A percentile compares a stretch with the other conserved stretches of the same genome.
phyloP scores from a whole-genome alignment of 257 asterid genomes.

The Salvia rosmarinus region DNA sequence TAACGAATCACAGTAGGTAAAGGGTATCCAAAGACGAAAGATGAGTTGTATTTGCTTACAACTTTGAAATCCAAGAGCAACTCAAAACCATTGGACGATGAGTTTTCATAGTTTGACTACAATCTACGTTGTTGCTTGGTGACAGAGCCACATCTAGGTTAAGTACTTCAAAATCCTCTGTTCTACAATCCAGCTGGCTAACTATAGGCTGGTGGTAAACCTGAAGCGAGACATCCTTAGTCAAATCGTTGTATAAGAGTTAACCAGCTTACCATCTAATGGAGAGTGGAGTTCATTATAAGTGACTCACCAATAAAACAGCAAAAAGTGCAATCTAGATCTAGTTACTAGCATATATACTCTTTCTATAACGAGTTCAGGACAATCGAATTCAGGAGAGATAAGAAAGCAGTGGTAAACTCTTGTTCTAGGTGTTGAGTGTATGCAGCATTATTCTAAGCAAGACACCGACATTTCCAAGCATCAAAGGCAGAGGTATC shows the following conservation, averaged over 20 bases:
- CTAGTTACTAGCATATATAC: too few species aligned
- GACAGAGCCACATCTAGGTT: neutral
- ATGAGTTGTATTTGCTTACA: conserved; percentile 6
- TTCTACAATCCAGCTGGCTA: conserved; percentile 4
- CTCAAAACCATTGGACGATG: neutral
- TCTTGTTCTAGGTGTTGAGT: neutral
- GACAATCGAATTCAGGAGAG: too few species aligned
- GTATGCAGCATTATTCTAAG: neutral
- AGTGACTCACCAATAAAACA: neutral
- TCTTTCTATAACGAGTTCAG: too few species aligned
- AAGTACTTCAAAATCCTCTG: neutral
- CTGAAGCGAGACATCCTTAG: conserved; percentile 9
- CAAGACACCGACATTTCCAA: neutral
- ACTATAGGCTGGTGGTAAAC: neutral
- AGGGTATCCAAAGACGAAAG: neutral
- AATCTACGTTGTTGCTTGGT: neutral
- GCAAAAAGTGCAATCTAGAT: too few species aligned
- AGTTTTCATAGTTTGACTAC: neutral
- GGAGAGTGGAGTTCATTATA: neutral
- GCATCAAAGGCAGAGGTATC: neutral
- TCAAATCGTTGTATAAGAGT: neutral
- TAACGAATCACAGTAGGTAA: neutral
- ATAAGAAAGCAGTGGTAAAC: neutral
- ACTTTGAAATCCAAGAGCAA: neutral
- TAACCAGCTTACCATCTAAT: conserved; percentile 20